Evolutionary conservation across 2,329 filamentous ascomycete species (phyloP).

Genomic region (Xylaria hypoxylon): DNA sequence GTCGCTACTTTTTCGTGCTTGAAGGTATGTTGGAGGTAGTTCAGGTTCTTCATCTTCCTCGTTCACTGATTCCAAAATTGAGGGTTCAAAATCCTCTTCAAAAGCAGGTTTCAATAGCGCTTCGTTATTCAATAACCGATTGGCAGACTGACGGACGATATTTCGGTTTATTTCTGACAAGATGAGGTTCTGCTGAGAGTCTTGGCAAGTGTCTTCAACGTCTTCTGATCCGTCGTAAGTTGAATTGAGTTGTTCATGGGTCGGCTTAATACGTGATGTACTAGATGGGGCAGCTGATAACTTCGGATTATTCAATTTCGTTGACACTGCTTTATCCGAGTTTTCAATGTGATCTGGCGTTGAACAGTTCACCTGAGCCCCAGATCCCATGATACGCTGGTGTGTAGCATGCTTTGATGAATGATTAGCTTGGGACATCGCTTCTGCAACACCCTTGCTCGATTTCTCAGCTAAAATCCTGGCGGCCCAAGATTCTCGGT

Average conservation of each 20-base stretch:
- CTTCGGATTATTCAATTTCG: conserved; percentile 7
- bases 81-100: conserved; percentile 47
- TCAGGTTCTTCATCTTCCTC: conserved; percentile 51
- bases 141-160: conserved; percentile 44
- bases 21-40: conserved; percentile 46
- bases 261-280: conserved; percentile 1
- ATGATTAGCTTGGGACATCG: conserved; percentile 29
- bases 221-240: conserved; percentile 43
- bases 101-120: conserved; percentile 31
- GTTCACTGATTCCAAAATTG: conserved; percentile 50
- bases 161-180: conserved; percentile 48
- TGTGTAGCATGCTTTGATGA: conserved; percentile 28
- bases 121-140: conserved; percentile 38
- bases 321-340: conserved; percentile 17
- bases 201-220: conserved; percentile 17
- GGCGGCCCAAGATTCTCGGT: conserved; percentile 37
- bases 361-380: conserved; percentile 25
- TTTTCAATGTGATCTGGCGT: conserved; percentile 37
- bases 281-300: background rate
- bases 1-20: conserved; percentile 44
- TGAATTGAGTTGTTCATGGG: conserved; percentile 25
- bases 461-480: conserved; percentile 41
- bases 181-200: conserved; percentile 27
- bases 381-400: conserved; percentile 36
- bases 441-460: conserved; percentile 27